Percentiles rank a stretch among this genome's conserved stretches.
phyloP scores from a whole-genome alignment of 148 eudicot species.

The Rhododendron ovatum region DNA sequence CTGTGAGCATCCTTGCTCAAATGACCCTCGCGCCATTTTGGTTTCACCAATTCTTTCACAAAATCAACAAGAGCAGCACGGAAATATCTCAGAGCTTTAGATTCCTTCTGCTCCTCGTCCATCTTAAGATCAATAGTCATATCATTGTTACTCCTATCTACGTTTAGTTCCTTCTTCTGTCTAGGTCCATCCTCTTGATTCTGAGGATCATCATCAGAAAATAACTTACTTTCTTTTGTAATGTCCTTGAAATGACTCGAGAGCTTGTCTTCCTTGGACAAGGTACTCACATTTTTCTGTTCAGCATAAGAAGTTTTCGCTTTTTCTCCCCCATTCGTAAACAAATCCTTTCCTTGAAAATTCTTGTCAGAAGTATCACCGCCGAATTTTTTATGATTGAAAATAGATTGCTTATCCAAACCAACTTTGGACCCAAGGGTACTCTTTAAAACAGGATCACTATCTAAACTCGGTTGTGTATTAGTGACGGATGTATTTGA shows the following conservation, averaged over 20 bases:
- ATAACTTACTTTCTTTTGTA: conserved; percentile 23
- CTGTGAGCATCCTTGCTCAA: conserved; percentile 89
- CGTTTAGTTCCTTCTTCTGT: conserved; percentile 29
- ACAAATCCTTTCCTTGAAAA: conserved; percentile 25
- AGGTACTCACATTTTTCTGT: conserved; percentile 23
- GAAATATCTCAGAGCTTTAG: conserved; percentile 57
- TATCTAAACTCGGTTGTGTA: conserved; percentile 9
- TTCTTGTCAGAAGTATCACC: conserved; percentile 23
- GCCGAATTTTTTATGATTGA: conserved; percentile 18
- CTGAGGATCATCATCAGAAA: conserved; percentile 20
- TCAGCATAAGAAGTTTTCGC: conserved; percentile 39
- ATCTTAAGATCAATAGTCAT: conserved; percentile 29
- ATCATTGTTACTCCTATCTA: conserved; percentile 28
- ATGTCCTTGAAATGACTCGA: conserved; percentile 30
- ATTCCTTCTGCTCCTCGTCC: conserved; percentile 39
- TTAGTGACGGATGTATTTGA: conserved; percentile 21
- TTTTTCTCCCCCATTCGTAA: conserved; percentile 40
- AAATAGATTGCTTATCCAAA: conserved; percentile 21
- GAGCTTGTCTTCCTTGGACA: conserved; percentile 37
- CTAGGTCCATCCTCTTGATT: conserved; percentile 26
- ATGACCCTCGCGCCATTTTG: conserved; percentile 76
- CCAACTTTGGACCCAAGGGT: conserved; percentile 11
- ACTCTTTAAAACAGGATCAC: conserved; percentile 15
- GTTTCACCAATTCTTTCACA: conserved; percentile 79
- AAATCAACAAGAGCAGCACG: conserved; percentile 76